Evolutionary conservation across 768 basidiomycete genomes (phyloP).

Genomic region (Suillus hirtellus): DNA sequence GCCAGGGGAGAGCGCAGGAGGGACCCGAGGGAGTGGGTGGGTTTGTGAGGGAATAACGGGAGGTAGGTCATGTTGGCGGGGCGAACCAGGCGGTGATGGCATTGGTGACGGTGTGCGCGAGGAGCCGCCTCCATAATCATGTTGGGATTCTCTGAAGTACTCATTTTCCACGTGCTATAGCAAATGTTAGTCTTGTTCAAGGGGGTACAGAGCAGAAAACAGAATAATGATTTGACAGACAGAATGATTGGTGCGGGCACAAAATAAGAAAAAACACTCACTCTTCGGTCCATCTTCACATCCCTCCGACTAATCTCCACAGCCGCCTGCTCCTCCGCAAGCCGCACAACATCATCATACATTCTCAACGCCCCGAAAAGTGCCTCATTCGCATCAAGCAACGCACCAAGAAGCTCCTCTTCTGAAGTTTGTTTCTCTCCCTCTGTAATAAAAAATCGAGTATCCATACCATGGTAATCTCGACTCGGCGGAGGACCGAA

Average conservation of each 20-base stretch:
- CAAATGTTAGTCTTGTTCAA: neutral
- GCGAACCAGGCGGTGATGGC: constrained; percentile 25
- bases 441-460: constrained; percentile 23
- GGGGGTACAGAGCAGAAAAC: neutral
- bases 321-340: constrained; percentile 54
- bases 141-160: constrained; percentile 21
- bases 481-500: constrained; percentile 1
- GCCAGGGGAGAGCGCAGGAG: constrained; percentile 23
- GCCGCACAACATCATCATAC: constrained; percentile 75
- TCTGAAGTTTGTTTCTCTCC: constrained; percentile 59
- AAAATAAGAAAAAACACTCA: constrained; percentile 35
- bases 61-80: constrained; percentile 34
- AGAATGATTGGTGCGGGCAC: constrained; percentile 27
- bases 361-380: constrained; percentile 67
- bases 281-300: constrained; percentile 62
- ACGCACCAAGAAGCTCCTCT: constrained; percentile 69
- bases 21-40: constrained; percentile 42
- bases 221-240: neutral
- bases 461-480: constrained; percentile 22
- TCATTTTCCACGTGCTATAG: constrained; percentile 29
- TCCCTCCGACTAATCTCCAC: constrained; percentile 75
- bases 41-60: constrained; percentile 30
- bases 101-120: constrained; percentile 36
- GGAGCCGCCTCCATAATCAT: constrained; percentile 21
- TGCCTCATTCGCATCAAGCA: constrained; percentile 74